Evolutionary conservation across 192 early-diverging fungal species (phyloP).

Genomic region (Dissophora globulifera): DNA sequence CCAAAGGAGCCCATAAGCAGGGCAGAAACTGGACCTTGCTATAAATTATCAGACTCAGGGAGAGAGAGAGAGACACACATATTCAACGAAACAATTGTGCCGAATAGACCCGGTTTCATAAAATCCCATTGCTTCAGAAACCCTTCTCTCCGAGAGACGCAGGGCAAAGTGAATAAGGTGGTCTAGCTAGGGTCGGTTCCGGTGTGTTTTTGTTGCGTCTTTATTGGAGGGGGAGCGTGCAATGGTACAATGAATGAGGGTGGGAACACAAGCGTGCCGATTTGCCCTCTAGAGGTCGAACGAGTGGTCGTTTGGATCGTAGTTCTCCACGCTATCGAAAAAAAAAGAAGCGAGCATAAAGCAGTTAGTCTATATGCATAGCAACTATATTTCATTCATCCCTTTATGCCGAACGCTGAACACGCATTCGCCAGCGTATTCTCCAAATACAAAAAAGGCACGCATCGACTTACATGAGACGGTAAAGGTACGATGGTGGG

Average conservation of each 20-base stretch:
- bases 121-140: too few species aligned
- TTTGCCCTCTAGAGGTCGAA: conserved; percentile 20
- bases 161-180: too few species aligned
- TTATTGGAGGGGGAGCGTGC: neutral
- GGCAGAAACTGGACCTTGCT: too few species aligned
- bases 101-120: too few species aligned
- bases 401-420: too few species aligned
- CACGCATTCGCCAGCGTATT: too few species aligned
- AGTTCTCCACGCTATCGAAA: conserved; percentile 30
- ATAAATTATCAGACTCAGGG: too few species aligned
- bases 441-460: neutral
- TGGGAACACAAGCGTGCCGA: neutral
- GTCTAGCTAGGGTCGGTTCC: too few species aligned
- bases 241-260: neutral
- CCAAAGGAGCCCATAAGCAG: too few species aligned
- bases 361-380: conserved; percentile 4
- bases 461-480: conserved; percentile 69
- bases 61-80: too few species aligned
- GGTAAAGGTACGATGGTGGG: conserved; percentile 83
- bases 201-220: neutral
- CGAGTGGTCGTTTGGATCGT: conserved; percentile 34
- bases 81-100: too few species aligned
- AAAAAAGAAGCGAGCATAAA: neutral
- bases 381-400: neutral
- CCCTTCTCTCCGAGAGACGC: too few species aligned